Percentiles rank a stretch among this genome's conserved stretches.
Conservation (phyloP, 805 yeast species). For the Vanderwaltozyma polyspora region DNA sequence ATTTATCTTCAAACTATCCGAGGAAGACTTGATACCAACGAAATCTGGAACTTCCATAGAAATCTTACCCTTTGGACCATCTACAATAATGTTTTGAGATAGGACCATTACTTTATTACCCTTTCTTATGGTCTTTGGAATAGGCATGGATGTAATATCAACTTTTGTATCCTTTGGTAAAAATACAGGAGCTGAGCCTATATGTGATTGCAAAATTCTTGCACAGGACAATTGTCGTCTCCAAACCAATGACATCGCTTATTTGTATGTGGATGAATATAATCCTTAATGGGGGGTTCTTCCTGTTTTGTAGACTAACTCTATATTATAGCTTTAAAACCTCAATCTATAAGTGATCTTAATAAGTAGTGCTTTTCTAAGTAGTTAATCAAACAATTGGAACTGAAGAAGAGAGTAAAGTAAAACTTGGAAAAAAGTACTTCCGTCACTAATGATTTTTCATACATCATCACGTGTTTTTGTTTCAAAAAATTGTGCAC, state of each 20-base stretch:
- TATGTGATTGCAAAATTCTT: conserved; percentile 39
- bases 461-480: too few relatives aligned
- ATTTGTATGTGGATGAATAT: too few relatives aligned
- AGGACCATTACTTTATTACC: conserved; percentile 51
- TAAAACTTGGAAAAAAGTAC: too few relatives aligned
- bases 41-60: conserved; percentile 63
- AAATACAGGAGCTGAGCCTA: conserved; percentile 72
- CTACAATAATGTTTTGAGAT: conserved; percentile 46
- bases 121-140: conserved; percentile 51
- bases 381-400: too few relatives aligned
- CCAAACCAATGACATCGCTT: background rate
- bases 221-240: conserved; percentile 28
- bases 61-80: conserved; percentile 71
- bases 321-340: too few relatives aligned
- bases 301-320: background rate
- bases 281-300: background rate
- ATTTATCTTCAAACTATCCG: conserved; percentile 28
- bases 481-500: too few relatives aligned
- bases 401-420: too few relatives aligned
- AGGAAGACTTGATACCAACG: conserved; percentile 30
- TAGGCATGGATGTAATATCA: conserved; percentile 32
- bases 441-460: too few relatives aligned
- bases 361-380: too few relatives aligned
- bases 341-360: too few relatives aligned
- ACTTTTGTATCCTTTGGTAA: conserved; percentile 47